phyloP scores from a whole-genome alignment of 129 eudicot genomes.

The Chrysanthemum seticuspe region DNA sequence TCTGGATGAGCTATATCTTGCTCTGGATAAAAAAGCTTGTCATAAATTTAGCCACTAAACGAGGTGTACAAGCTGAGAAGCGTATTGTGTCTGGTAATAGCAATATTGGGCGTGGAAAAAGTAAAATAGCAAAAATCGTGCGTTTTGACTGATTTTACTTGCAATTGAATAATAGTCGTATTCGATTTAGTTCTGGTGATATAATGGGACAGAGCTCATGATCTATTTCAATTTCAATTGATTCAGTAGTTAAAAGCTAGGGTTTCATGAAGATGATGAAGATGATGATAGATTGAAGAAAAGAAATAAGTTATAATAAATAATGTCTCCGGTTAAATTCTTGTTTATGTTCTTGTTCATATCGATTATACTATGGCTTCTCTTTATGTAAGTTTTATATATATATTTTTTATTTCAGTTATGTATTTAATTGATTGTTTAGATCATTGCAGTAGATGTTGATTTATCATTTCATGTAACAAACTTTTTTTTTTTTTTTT shows the following conservation, averaged over 20 bases:
- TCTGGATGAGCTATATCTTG: no score
- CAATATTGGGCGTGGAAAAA: no score
- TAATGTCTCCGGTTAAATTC: slow-evolving; percentile 79
- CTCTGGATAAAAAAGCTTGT: no score
- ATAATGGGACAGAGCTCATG: neutral
- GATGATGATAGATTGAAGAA: neutral
- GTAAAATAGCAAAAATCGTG: neutral
- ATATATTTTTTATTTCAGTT: neutral
- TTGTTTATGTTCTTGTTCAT: slow-evolving; percentile 72
- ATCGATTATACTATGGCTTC: slow-evolving; percentile 80
- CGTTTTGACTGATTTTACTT: slow-evolving; percentile 16
- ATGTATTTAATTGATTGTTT: no score
- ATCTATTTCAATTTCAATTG: neutral
- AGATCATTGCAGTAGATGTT: no score
- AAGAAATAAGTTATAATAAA: neutral
- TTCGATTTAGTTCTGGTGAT: no score
- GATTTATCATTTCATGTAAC: no score
- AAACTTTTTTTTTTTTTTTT: no score
- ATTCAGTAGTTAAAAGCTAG: neutral
- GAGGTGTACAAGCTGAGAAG: no score
- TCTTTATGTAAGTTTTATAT: slow-evolving; percentile 60
- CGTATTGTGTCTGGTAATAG: no score
- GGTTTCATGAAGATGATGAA: neutral
- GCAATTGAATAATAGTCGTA: no score
- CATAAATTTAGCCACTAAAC: no score